These are phyloP conservation scores for Gracilaria vermiculophylla DNA, from an alignment of 23 red algal species.

Conservation along the genomic window DNA sequence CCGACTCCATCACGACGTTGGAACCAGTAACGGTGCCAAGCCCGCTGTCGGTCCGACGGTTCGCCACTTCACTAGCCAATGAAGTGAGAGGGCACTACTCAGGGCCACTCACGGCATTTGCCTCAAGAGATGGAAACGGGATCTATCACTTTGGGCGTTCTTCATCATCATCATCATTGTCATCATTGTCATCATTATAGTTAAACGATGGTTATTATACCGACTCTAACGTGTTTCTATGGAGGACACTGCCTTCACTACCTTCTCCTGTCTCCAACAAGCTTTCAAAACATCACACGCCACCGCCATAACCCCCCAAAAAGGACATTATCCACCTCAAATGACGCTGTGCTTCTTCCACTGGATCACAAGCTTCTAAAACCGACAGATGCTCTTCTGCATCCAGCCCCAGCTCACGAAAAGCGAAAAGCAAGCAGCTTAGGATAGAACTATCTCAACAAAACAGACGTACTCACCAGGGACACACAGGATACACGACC, in stretches of 20 bases:
- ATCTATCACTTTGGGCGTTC: not conserved
- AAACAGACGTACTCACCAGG: not conserved
- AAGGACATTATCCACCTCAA: not conserved
- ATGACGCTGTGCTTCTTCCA: not conserved
- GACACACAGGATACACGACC: not conserved
- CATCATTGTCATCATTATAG: conserved; percentile 2
- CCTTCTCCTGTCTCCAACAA: not conserved
- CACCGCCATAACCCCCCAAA: not conserved
- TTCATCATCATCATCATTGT: not conserved
- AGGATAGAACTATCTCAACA: not conserved
- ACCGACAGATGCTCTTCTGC: not conserved
- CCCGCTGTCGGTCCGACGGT: not conserved
- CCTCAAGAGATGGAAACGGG: not conserved
- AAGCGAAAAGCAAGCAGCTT: not conserved
- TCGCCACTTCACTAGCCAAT: not conserved
- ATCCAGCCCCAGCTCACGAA: not conserved
- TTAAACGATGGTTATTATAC: not conserved
- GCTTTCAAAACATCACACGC: not conserved
- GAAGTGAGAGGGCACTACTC: not conserved
- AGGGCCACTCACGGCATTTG: not conserved
- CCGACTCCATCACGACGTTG: too few species aligned
- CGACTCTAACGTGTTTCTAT: conserved; percentile 3
- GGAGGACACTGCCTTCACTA: not conserved
- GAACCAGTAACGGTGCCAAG: too few species aligned
- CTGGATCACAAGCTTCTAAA: not conserved